Base-by-base conservation (phyloP, 352 stramenopile genomes). In the Phytophthora kernoviae region DNA sequence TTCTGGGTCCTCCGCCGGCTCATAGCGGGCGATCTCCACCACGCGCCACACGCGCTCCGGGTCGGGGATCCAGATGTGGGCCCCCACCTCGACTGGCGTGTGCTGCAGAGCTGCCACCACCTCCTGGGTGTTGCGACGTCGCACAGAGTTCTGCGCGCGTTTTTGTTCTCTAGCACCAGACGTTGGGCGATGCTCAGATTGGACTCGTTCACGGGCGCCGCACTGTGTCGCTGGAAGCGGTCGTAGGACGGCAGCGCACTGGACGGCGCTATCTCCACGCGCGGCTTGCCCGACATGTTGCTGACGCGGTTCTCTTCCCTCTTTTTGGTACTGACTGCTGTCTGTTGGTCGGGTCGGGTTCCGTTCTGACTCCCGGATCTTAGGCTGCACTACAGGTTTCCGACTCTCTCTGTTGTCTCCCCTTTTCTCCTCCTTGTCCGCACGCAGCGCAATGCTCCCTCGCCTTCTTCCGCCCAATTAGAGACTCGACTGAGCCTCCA, bases 51-150 rank as follows among this genome's bases (percentile, higher is more conserved):
- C 87, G 21, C 58, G 70, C 62, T 94, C 85, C 17, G 79, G 73
- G 58, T 96, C 87, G 1, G 87, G 87, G 53, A 96, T 79, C 87
- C 87, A 96, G 55, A 96, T 92, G 59, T 94, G 84, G 30, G 82
- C 66, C 45, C 87, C 87, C 14, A 92, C 40, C 54, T 94, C 85
- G 22, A 94, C 76, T 3, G 87, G 87, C 52, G 77, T 79, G 50
- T 87, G 75, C 54, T 72, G 56, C 32, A 96, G 73, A 42, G 84
- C 73, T 20, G 73, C 71, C 49, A 88, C 63, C 18, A 93, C 84
- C 55, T 96, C 84, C 39, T 75, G 56, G 45, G 79, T 88, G 69
- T 78, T 94, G 67, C 81, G 82, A 34, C 75, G 78, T 1, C 85
- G 84, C 61, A 82, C 70, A 33, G 73, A 85, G 53, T 74, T 77